Evolutionary conservation across 1,139 yeast species (phyloP), one percentile per base, ranked within the genome.

Genomic region (Saccharomycopsis hybrid): DNA sequence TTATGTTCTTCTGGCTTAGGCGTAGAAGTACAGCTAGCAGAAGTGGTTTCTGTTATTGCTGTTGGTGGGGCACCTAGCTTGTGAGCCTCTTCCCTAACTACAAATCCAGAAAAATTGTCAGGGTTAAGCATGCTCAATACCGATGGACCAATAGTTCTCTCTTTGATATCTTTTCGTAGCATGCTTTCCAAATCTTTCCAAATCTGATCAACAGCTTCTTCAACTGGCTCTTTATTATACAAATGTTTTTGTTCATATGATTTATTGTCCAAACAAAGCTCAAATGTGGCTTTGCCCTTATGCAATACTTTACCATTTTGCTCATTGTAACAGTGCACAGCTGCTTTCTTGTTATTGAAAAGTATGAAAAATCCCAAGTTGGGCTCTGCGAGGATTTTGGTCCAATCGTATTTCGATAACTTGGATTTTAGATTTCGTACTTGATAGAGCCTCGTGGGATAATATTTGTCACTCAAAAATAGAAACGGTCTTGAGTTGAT

Each of bases 81-180:
- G 11, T 31, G 35, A 36, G 13, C 24, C 9, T 29, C 43, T 39
- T 45, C 50, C 11, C 44, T 56, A 47, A 48, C 55, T 27, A 50
- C 53, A 30, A 50, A 55, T 42, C 56, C 61, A 0, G 85, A 82
- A 58, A 79, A 83, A 47, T 76, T 75, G 3, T 76, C 78, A 44
- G 80, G 83, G 53, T 77, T 75, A 56, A 88, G 70, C 24, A 76
- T 67, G 35, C 82, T 84, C 49, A 85, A 71, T 18, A 88, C 76
- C 1, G 75, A 73, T 0, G 95, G 90, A 0, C 88, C 90, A 36
- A 86, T 76, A 4, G 85, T 69, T 56, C 89, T 77, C 59, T 82
- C 92, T 59, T 87, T 72, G 36, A 88, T 77, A 65, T 88, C 96
- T 55, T 84, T 82, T 37, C 80, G 68, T 48, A 88, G 65, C 49